Base-by-base conservation (phyloP, 2,329 filamentous ascomycete species). In the Calonectria leucothoes region DNA sequence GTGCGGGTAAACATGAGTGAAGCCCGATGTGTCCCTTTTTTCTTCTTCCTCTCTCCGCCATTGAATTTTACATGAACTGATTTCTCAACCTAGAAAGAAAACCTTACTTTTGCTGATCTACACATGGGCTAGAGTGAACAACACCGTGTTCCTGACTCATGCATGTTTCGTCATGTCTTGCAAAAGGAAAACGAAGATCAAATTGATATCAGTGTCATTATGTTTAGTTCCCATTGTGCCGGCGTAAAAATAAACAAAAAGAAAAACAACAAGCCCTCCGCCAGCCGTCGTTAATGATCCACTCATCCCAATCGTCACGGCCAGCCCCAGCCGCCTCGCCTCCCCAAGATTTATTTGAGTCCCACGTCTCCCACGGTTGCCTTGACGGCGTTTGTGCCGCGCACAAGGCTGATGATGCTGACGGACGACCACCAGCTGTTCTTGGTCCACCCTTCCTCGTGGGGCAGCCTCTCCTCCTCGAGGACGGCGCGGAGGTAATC, bases 391-490 rank as follows among this genome's bases (percentile, higher is more conserved):
- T n/a, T 23, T 15, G 37, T 35, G 17, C 49, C 31, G 6, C n/a
- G n/a, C 29, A 77, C 76, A 25, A 78, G 75, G 14, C 76, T 73
- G 10, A 77, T 3, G 17, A 79, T 59, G 3, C 76, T 73, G 55
- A 79, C 74, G 12, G 70, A 73, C 76, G 75, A 77, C 77, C 74
- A 78, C 8, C 27, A 68, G 25, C 75, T 66, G 61, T 63, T 74
- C 48, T 49, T 64, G 17, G 37, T 74, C 77, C 77, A 79, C 11
- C 77, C 77, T 25, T 79, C 76, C 14, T 74, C 33, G 6, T 72
- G 48, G 3, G 77, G 77, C 3, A 79, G 70, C 27, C 77, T 76
- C 68, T 79, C 77, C 1, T 79, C 76, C n/a, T 73, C 25, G 39
- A 79, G 75, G 49, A 79, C 70, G 42, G 76, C 77, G 3, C 63